Evolutionary conservation across 2,329 filamentous ascomycete species (phyloP).

Genomic region (Rachicladosporium sp.): DNA sequence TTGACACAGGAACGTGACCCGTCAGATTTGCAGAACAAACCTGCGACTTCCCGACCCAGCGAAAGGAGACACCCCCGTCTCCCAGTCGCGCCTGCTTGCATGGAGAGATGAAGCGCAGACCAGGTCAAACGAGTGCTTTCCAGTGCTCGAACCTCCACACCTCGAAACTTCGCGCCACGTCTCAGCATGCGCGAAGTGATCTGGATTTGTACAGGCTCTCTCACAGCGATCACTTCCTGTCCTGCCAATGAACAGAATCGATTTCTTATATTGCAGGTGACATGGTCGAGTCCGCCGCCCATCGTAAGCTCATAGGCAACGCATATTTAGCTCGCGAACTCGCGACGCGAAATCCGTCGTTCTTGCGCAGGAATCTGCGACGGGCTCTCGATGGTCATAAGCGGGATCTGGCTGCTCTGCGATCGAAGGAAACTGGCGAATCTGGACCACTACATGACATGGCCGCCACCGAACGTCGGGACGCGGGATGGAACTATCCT

Average conservation of each 20-base stretch:
- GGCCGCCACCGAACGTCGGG: slow-evolving; percentile 5
- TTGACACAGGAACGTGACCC: no score
- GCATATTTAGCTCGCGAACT: slow-evolving; percentile 8
- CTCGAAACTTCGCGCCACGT: no score
- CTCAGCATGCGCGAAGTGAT: no score
- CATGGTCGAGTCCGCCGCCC: slow-evolving; percentile 9
- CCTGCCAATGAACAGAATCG: neutral
- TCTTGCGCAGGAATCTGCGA: slow-evolving; percentile 21
- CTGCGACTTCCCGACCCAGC: no score
- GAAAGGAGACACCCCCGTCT: no score
- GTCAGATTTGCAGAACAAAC: no score
- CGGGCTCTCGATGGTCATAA: slow-evolving; percentile 18
- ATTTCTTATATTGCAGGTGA: slow-evolving; percentile 1
- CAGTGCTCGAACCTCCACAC: no score
- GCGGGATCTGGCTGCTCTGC: slow-evolving; percentile 3
- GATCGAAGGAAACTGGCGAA: slow-evolving; percentile 3
- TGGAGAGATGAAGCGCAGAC: no score
- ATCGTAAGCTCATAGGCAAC: slow-evolving; percentile 9
- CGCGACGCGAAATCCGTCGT: slow-evolving; percentile 9
- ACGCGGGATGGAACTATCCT: slow-evolving; percentile 17
- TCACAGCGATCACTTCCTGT: neutral
- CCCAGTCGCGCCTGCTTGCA: no score
- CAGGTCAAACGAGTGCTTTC: no score
- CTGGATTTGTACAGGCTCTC: no score
- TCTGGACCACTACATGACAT: slow-evolving; percentile 3